Base-by-base conservation (phyloP, 2,329 filamentous ascomycete species). In the Colletotrichum sp. region DNA sequence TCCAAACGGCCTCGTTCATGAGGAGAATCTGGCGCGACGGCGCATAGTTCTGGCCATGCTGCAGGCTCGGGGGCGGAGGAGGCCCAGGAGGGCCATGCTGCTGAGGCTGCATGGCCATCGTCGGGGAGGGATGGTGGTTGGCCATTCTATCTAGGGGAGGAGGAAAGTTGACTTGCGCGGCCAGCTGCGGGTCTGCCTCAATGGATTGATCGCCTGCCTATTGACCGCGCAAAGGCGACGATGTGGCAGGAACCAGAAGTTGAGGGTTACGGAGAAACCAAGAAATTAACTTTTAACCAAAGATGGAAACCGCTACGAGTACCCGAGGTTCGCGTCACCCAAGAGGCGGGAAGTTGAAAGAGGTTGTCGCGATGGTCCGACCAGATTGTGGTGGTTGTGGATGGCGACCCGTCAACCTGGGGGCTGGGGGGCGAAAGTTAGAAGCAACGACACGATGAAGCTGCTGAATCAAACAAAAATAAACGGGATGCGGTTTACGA, bases 1-100 rank as follows among this genome's bases (percentile, higher is more conserved):
- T 90, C 96, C 96, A 99, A 71, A 98, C 93, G 65, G 91, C 90
- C 86, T 99, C 96, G 81, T 98, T 99, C 82, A 96, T 91, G 8
- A 92, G 88, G 8, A 92, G 90, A 69, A 98, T 92, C 82, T 95
- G 94, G 80, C 96, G 94, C 79, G 94, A 92, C 26, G 94, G 90
- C 66, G 91, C 88, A 80, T 91, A 92, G 79, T 92, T 90, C 64
- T 85, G 87, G 64, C 85, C 87, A 76, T 88, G 90, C 80, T 90
- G 83, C 77, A 87, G 83, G 81, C 91, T 84, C 85, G 92, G 82
- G 86, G 90, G 82, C 77, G 88, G 88, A 77, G 92, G 91, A 76
- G 90, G 90, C 24, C 90, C 90, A 79, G 94, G 92, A 74, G 92
- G 92, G 69, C 90, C 92, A 86, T 93, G 92, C 82, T 93, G 92